Percentiles rank a stretch among this genome's conserved stretches.
phyloP scores from a whole-genome alignment of 2,329 filamentous ascomycete genomes.

The Phyllosticta citribraziliensis region DNA sequence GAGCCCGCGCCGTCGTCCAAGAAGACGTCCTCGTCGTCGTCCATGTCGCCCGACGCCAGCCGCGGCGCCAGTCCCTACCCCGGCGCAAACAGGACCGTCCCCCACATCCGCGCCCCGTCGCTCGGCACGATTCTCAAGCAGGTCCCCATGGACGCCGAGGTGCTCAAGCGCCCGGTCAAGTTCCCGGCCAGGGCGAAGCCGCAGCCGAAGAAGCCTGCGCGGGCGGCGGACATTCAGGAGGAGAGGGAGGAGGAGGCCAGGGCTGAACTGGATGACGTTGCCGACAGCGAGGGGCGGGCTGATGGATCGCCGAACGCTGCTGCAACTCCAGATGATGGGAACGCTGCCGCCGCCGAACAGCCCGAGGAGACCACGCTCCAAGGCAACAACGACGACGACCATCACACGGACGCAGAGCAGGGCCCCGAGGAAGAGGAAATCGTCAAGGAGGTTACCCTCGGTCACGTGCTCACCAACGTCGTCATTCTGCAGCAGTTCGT shows the following conservation, averaged over 20 bases:
- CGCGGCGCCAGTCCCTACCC: neutral
- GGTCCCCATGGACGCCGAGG: slow-evolving; percentile 15
- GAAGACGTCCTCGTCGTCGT: neutral
- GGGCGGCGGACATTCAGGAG: neutral
- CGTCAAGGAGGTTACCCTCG: slow-evolving; percentile 33
- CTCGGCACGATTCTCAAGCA: neutral
- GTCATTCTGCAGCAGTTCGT: slow-evolving; percentile 42
- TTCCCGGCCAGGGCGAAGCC: slow-evolving; percentile 17
- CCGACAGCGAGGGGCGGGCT: no score
- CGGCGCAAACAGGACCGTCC: neutral
- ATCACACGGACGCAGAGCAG: neutral
- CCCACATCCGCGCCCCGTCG: neutral
- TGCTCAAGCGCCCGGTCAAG: slow-evolving; percentile 26
- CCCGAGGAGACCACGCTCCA: no score
- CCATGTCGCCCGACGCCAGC: neutral
- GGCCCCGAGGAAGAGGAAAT: slow-evolving; percentile 17
- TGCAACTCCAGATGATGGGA: neutral
- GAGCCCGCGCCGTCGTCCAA: neutral
- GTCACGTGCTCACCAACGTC: slow-evolving; percentile 42
- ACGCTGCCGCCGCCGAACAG: neutral
- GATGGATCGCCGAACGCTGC: no score
- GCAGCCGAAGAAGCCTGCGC: neutral
- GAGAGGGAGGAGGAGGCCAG: neutral
- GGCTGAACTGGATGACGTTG: neutral
- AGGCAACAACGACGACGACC: slow-evolving; percentile 12